Evolutionary conservation across 805 yeast genomes (phyloP).

Genomic region (Saccharomycopsis sp.): DNA sequence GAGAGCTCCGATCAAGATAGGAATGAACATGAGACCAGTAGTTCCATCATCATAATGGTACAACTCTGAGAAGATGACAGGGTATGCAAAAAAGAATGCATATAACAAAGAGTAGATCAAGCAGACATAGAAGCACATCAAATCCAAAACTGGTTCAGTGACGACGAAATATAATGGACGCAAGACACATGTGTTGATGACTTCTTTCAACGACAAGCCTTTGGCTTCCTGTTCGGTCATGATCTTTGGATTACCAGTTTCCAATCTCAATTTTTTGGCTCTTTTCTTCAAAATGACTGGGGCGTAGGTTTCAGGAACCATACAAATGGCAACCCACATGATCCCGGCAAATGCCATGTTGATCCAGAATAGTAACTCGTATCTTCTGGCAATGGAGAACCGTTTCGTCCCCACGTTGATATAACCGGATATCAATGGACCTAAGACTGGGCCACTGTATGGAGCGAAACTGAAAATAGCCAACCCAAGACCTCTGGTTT

Average conservation of each 20-base stretch:
- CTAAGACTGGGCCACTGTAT: slow-evolving; percentile 86
- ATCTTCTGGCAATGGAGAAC: slow-evolving; percentile 29
- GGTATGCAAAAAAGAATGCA: slow-evolving; percentile 93
- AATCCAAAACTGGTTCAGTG: slow-evolving; percentile 79
- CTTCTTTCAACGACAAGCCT: slow-evolving; percentile 61
- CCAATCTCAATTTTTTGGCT: slow-evolving; percentile 62
- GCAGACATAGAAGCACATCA: slow-evolving; percentile 81
- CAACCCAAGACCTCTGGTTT: slow-evolving; percentile 80
- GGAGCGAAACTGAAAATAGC: slow-evolving; percentile 91
- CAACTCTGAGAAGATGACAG: slow-evolving; percentile 73
- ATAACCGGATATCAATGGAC: slow-evolving; percentile 85
- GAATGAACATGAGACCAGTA: slow-evolving; percentile 83
- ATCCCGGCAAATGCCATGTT: slow-evolving; percentile 88
- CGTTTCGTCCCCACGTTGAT: slow-evolving; percentile 60
- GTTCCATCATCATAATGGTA: slow-evolving; percentile 72
- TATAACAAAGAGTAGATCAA: slow-evolving; percentile 84
- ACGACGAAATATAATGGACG: slow-evolving; percentile 74
- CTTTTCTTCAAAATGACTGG: slow-evolving; percentile 68
- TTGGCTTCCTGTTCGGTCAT: slow-evolving; percentile 92
- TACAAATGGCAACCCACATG: slow-evolving; percentile 58
- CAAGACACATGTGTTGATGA: slow-evolving; percentile 62
- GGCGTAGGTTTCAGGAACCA: slow-evolving; percentile 87
- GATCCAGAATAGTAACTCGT: slow-evolving; percentile 78
- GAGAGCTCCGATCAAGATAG: slow-evolving; percentile 81
- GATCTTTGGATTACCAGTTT: slow-evolving; percentile 74